Conservation (phyloP, 768 basidiomycete genomes). For the Kwoniella sp. region DNA sequence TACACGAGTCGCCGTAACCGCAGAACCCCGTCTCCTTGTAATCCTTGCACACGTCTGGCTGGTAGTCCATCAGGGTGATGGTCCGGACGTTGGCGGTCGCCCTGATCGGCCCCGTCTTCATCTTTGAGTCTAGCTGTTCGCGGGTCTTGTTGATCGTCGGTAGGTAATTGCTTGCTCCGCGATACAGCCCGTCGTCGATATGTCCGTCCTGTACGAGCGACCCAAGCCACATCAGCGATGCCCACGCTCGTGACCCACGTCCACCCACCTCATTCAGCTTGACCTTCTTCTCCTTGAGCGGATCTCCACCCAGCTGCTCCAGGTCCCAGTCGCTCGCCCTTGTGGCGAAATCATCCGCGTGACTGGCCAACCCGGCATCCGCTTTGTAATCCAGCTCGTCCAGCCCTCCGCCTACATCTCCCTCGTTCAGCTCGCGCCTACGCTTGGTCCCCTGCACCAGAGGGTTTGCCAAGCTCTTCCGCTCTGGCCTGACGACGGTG, state of each 20-base stretch:
- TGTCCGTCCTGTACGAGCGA: conserved; percentile 58
- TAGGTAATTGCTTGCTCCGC: conserved; percentile 75
- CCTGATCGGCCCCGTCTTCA: conserved; percentile 71
- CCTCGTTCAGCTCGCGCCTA: conserved; percentile 56
- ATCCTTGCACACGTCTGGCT: conserved; percentile 98
- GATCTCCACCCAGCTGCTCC: conserved; percentile 74
- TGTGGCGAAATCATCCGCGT: conserved; percentile 72
- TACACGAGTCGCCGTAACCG: conserved; percentile 98
- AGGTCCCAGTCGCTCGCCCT: conserved; percentile 66
- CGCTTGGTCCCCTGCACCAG: conserved; percentile 74
- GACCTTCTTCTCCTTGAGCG: conserved; percentile 69
- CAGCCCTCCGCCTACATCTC: conserved; percentile 50
- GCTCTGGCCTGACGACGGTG: conserved; percentile 67
- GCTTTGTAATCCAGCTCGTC: conserved; percentile 58
- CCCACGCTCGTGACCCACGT: not conserved
- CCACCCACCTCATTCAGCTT: conserved; percentile 53
- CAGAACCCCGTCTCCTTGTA: conserved; percentile 99
- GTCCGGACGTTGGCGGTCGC: conserved; percentile 74
- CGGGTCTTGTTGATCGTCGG: conserved; percentile 69
- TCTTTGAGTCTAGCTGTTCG: conserved; percentile 81
- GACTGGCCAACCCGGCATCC: conserved; percentile 48
- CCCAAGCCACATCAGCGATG: not conserved
- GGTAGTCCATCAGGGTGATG: conserved; percentile 93
- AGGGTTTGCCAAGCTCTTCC: conserved; percentile 64
- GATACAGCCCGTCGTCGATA: conserved; percentile 79